These are phyloP conservation scores for Bonia amplexicaulis DNA, from an alignment of 176 grass and related monocot species.

Conservation along the genomic window DNA sequence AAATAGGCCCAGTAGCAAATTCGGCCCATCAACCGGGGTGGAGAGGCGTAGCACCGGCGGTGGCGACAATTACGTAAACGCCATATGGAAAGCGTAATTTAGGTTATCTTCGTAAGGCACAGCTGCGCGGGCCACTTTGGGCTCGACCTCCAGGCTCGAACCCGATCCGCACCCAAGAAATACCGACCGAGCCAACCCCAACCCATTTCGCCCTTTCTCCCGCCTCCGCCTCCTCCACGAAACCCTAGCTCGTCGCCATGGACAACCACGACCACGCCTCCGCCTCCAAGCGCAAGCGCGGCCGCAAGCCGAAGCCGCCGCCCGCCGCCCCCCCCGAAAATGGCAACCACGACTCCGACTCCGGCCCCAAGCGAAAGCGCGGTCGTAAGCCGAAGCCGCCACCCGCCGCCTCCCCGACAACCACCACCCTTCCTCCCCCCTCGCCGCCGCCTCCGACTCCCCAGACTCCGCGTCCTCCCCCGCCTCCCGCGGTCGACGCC, in stretches of 20 bases:
- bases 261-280: slow-evolving; percentile 25
- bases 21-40: background rate
- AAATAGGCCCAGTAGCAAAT: background rate
- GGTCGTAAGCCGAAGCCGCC: slow-evolving; percentile 36
- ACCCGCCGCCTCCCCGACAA: background rate
- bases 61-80: background rate
- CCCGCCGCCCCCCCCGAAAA: slow-evolving; percentile 18
- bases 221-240: background rate
- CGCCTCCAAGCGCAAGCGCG: slow-evolving; percentile 47
- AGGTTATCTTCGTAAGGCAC: too few species aligned
- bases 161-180: background rate
- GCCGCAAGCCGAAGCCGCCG: slow-evolving; percentile 33
- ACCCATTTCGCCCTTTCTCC: background rate
- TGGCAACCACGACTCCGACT: slow-evolving; percentile 5
- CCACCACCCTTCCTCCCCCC: slow-evolving; percentile 27
- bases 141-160: background rate
- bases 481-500: background rate
- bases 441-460: slow-evolving; percentile 13
- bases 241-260: slow-evolving; percentile 61
- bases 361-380: slow-evolving; percentile 46
- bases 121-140: background rate
- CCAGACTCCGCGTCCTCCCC: slow-evolving; percentile 25
- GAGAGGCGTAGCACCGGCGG: background rate
- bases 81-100: too few species aligned
- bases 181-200: background rate